A percentile compares a stretch with the other conserved stretches of the same genome.
phyloP scores from a whole-genome alignment of 345 rosid species.

The Gossypium herbaceum region DNA sequence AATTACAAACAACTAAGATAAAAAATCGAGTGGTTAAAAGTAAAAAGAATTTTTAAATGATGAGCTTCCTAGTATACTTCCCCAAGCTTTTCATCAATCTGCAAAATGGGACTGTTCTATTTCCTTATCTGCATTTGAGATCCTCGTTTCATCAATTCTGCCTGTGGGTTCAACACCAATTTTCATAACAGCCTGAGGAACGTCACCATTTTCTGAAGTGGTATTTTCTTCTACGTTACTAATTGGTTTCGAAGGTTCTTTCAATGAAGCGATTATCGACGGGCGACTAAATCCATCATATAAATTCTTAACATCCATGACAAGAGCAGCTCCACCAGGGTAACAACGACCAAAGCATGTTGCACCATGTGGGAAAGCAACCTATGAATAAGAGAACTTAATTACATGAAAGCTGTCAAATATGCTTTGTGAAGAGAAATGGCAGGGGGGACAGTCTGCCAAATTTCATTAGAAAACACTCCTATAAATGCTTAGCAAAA shows the following conservation, averaged over 20 bases:
- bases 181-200: conserved; percentile 27
- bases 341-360: conserved; percentile 91
- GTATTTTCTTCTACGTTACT: conserved; percentile 32
- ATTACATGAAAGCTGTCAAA: conserved; percentile 8
- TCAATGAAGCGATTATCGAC: conserved; percentile 45
- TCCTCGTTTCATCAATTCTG: background rate
- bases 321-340: conserved; percentile 67
- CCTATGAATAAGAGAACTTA: conserved; percentile 38
- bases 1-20: too few relatives aligned
- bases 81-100: conserved; percentile 25
- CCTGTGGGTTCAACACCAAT: conserved; percentile 43
- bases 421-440: background rate
- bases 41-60: too few relatives aligned
- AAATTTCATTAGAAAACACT: conserved; percentile 30
- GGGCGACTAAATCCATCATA: conserved; percentile 61
- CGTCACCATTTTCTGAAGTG: conserved; percentile 40
- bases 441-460: background rate
- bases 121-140: conserved; percentile 22
- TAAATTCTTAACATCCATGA: conserved; percentile 68
- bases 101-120: conserved; percentile 18
- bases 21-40: too few relatives aligned
- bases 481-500: conserved; percentile 87
- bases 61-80: conserved; percentile 6
- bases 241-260: conserved; percentile 48
- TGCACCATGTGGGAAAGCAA: conserved; percentile 77